These are phyloP conservation scores for Kwoniella sp. DNA, from an alignment of 768 basidiomycete species.

Conservation along the genomic window DNA sequence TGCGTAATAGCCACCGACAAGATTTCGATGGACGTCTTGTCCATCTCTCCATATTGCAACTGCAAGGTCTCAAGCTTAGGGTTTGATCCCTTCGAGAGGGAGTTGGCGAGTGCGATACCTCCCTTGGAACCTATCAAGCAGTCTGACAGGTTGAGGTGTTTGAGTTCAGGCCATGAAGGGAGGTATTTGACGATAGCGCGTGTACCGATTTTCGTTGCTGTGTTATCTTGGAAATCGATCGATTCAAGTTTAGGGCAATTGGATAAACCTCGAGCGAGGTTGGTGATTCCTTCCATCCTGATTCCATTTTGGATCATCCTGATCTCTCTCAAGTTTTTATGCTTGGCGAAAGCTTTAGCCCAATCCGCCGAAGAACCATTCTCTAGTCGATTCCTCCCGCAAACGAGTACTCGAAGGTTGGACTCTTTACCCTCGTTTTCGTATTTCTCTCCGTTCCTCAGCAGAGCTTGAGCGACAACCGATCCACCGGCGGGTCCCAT, in stretches of 20 bases:
- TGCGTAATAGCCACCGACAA: conserved; percentile 68
- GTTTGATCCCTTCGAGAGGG: conserved; percentile 70
- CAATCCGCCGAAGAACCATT: conserved; percentile 79
- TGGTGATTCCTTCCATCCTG: conserved; percentile 82
- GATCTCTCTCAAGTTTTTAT: conserved; percentile 78
- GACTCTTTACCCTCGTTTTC: conserved; percentile 68
- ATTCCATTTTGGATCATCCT: conserved; percentile 98
- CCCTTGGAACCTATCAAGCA: conserved; percentile 84
- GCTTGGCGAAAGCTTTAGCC: conserved; percentile 84
- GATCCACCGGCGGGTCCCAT: conserved; percentile 86
- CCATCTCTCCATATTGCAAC: conserved; percentile 90
- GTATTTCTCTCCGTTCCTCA: conserved; percentile 70
- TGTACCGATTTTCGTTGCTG: conserved; percentile 56
- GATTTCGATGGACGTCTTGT: conserved; percentile 66
- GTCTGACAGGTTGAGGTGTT: conserved; percentile 85
- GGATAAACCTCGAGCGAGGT: conserved; percentile 73
- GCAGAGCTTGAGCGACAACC: conserved; percentile 80
- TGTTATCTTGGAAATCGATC: conserved; percentile 87
- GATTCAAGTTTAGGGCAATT: conserved; percentile 68
- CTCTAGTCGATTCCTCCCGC: conserved; percentile 95
- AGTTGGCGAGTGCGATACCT: conserved; percentile 66
- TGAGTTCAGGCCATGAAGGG: conserved; percentile 69
- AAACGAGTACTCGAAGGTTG: conserved; percentile 77
- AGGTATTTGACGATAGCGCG: conserved; percentile 68
- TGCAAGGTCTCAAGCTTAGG: conserved; percentile 72